Base-by-base conservation (phyloP, 352 stramenopile genomes). In the Phytophthora cryptogea region DNA sequence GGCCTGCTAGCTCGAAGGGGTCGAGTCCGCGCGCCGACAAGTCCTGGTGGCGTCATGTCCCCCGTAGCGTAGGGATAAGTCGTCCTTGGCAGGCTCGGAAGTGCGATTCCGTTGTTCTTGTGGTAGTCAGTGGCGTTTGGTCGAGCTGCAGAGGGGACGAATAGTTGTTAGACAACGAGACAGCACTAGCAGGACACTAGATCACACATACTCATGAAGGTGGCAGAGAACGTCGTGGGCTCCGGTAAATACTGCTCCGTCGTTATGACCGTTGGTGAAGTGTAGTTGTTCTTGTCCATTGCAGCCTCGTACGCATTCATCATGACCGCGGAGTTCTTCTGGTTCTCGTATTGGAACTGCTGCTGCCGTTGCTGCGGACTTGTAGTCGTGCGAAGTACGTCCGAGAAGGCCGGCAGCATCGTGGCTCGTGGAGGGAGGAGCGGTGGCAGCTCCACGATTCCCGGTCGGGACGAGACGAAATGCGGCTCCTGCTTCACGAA, bases 171-270 rank as follows among this genome's bases (percentile, higher is more conserved):
- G 27, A 43, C 20, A 20, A 45, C 40, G 40, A 45, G 8, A 9
- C 23, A 16, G 5, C 5, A 44, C 4, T 23, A 41, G 35, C 2
- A 5, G 13, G 0, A 13, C 11, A 3, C 14, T 41, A 20, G 5
- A 2, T 20, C 35, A 41, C 39, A 54, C 54, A 7, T 68, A 68
- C 60, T 28, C 26, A 68, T 68, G 51, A 55, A 68, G 2, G 27
- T 36, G 30, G 60, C 60, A 2, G 53, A 63, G 39, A 58, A 68
- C 26, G 52, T 63, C 23, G 41, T 28, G 8, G 31, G 20, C 0
- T 44, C 20, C 4, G 20, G 4, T 2, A 16, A n/a, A 16, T 31
- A 51, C 16, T 33, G 31, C 37, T 35, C n/a, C 5, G 33, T 17
- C 4, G 2, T 7, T 1, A 4, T 4, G 30, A 27, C 8, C 45